Base-by-base conservation (phyloP, 1,139 yeast genomes). In the Saccharomyces hybrid region DNA sequence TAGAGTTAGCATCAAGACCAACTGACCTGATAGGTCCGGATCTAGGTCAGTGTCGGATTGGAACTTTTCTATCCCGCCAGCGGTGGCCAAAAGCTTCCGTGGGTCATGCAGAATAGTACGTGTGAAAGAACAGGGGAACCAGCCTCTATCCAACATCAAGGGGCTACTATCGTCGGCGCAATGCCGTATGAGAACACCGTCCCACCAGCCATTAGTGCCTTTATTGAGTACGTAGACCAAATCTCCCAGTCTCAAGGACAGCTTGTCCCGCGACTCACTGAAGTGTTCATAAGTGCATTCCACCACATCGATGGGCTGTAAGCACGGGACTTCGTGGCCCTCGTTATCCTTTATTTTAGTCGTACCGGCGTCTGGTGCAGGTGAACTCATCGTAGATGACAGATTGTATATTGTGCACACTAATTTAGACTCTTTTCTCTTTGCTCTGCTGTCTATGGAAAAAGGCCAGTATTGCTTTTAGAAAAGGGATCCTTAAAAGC, bases 171-270 rank as follows among this genome's bases (percentile, higher is more conserved):
- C 59, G 1, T 56, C 54, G 23, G 52, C 54, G 9, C 42, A 34
- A 11, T 34, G 42, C 20, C 42, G 8, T 34, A 79, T 64, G 1
- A 76, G 65, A 11, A 84, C 77, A 3, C 91, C 91, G 65, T 86
- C 93, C 88, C 90, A 84, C 95, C 95, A 86, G 1, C 86, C 86
- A 2, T 78, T 67, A 31, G 78, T 79, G 6, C 80, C 73, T 58
- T 82, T 82, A 13, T 77, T 54, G 14, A 73, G 50, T 6, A 73
- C 74, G 56, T 70, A 69, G 5, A 72, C 62, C 5, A 69, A 64
- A 47, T 70, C 74, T 4, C 73, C 73, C 16, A 59, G 49, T 14
- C 34, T 42, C 27, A 59, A 50, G 8, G 56, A 52, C 23, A 59
- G 52, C 14, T 59, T 59, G n/a, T 52, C 46, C 46, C 38, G 49